Base-by-base conservation (phyloP, 2,329 filamentous ascomycete genomes). In the Nigrograna mackinnonii region DNA sequence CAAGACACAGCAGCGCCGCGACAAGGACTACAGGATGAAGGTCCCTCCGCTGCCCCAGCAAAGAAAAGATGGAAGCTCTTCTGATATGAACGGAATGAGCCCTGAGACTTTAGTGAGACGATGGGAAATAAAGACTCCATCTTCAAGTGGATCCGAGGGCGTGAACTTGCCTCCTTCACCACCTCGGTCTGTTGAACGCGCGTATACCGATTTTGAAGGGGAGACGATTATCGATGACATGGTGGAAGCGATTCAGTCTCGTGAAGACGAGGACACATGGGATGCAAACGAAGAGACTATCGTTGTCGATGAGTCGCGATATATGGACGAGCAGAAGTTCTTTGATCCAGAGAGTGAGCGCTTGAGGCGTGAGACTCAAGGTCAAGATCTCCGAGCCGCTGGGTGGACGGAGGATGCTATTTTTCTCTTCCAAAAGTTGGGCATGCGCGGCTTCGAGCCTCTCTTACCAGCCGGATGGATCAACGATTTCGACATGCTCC, bases 401-500 rank as follows among this genome's bases (percentile, higher is more conserved):
- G 72, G 74, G 33, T 83, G 77, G 76, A 68, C 72, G 3, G 66
- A 74, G 19, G 74, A 77, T 39, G 78, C 82, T 41, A 72, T 76
- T 30, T 71, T 73, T 22, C 64, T 83, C 2, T 77, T 77, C 49
- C 73, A 76, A 43, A 76, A 76, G 43, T 71, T 83, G 21, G 71
- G 72, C 5, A 73, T 77, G 65, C 77, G 80, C 31, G 80, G 80
- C 13, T 76, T 75, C 39, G 79, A 83, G 61, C 76, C 80, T 7
- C 59, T 83, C 1, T 57, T 84, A 11, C 78, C 79, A 2, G 57
- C 62, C 11, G 66, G 67, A 46, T 83, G 79, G 79, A 66, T 69
- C 33, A 60, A 72, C 37, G 79, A 83, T 49, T 82, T 82, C 47
- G 63, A 66, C 6, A 79, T 75, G 13, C 57, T 84, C 12, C 80